Evolutionary conservation across 768 basidiomycete genomes (phyloP), one percentile per base, ranked within the genome.

Genomic region (Xanthoconium purpureum): DNA sequence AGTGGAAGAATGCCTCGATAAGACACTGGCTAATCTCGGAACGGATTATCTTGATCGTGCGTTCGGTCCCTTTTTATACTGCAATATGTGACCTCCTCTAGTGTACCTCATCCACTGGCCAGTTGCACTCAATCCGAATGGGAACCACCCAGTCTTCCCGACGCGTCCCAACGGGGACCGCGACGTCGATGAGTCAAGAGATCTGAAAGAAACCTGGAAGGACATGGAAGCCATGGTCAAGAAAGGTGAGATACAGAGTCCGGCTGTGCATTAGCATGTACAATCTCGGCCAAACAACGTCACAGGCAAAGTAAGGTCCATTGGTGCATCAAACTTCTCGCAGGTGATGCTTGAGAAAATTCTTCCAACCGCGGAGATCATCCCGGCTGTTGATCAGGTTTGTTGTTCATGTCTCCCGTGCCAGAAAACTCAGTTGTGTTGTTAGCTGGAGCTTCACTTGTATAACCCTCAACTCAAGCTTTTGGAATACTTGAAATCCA

Each of bases 21-120:
- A 86, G 65, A 86, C 89, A 15, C 83, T 95, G 14, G 78, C 82
- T 24, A 84, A 84, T 64, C 83, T 96, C 33, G 91, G 87, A n/a
- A 82, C 81, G 33, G 86, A 91, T 74, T 94, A 94, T 72, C 80
- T 95, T 28, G 93, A 95, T 57, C 75, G 88, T 86, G 64, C 69
- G 80, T 75, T 59, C n/a, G 33, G 15, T n/a, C 18, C 7, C 18
- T 12, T 28, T 24, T 45, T 3, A 12, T 40, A 20, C 17, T 48
- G 2, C 35, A 64, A 1, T 35, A 44, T 10, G 14, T 17, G 13
- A 38, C 17, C 10, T 9, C 20, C 6, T 53, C 40, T 11, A 63
- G 80, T 89, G 54, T 88, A 86, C 64, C 78, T 90, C 29, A 69
- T 91, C 20, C 89, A 91, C 68, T 93, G 91, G 90, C 92, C 91